Evolutionary conservation across 768 basidiomycete species (phyloP).

Genomic region (Hygrocybe coccinea): DNA sequence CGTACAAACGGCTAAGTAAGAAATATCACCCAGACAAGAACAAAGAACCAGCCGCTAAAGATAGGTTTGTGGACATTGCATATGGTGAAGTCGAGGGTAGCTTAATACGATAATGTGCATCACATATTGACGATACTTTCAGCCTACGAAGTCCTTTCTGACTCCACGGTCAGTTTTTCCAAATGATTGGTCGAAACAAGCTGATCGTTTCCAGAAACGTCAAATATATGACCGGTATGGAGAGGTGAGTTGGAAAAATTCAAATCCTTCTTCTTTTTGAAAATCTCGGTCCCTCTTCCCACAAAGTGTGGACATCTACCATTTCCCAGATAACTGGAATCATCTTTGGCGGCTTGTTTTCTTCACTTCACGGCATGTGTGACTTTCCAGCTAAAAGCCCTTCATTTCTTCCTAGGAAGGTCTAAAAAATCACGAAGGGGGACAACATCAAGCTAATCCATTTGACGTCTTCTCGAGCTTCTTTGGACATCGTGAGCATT

Average conservation of each 20-base stretch:
- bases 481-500: constrained; percentile 74
- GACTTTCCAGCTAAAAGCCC: constrained; percentile 5
- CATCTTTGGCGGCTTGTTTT: neutral
- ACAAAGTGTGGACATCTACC: neutral
- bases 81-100: constrained; percentile 51
- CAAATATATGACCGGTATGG: constrained; percentile 92
- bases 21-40: constrained; percentile 97
- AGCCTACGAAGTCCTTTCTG: constrained; percentile 96
- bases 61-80: constrained; percentile 86
- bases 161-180: constrained; percentile 51
- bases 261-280: neutral
- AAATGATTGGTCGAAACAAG: neutral
- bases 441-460: constrained; percentile 78
- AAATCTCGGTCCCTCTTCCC: neutral
- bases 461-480: constrained; percentile 93
- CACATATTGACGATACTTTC: constrained; percentile 1
- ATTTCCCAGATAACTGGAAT: neutral
- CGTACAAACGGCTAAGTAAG: constrained; percentile 84
- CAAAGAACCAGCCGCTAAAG: constrained; percentile 74
- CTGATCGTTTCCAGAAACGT: constrained; percentile 58
- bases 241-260: constrained; percentile 46
- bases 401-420: constrained; percentile 57
- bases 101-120: constrained; percentile 1
- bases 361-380: neutral
- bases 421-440: constrained; percentile 84